These are phyloP conservation scores for Phytophthora crassamura DNA, from an alignment of 352 stramenopile genomes.

Conservation along the genomic window DNA sequence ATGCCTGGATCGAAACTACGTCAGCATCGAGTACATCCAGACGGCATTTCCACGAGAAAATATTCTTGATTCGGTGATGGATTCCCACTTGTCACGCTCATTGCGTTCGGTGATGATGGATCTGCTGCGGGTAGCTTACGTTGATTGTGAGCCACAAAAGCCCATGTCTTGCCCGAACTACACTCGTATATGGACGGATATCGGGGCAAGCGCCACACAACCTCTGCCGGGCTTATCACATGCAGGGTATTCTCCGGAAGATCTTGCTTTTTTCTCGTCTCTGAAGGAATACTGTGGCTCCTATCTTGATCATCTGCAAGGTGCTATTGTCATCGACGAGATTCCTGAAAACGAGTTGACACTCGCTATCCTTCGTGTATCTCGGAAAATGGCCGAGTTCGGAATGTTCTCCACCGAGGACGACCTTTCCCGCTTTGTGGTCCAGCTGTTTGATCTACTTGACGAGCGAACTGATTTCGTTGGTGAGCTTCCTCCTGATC, in stretches of 20 bases:
- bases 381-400: slow-evolving; percentile 70
- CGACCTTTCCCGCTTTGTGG: slow-evolving; percentile 43
- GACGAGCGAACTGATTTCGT: slow-evolving; percentile 57
- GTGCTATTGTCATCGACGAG: slow-evolving; percentile 57
- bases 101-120: slow-evolving; percentile 74
- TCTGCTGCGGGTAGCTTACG: slow-evolving; percentile 65
- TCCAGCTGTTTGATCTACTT: slow-evolving; percentile 39
- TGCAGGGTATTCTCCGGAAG: slow-evolving; percentile 43
- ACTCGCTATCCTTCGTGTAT: slow-evolving; percentile 58
- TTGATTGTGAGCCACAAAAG: slow-evolving; percentile 79
- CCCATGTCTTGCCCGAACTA: slow-evolving; percentile 63
- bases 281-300: slow-evolving; percentile 54
- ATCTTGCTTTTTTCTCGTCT: slow-evolving; percentile 56
- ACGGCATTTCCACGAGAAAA: slow-evolving; percentile 63
- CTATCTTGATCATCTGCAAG: slow-evolving; percentile 54
- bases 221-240: slow-evolving; percentile 38
- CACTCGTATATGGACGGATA: slow-evolving; percentile 74
- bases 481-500: slow-evolving; percentile 15
- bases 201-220: slow-evolving; percentile 39
- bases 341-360: slow-evolving; percentile 71
- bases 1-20: slow-evolving; percentile 78
- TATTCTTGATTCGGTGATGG: slow-evolving; percentile 56
- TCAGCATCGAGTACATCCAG: slow-evolving; percentile 78
- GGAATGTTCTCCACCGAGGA: slow-evolving; percentile 63
- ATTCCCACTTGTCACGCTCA: slow-evolving; percentile 53